Base-by-base conservation (phyloP, 2,329 filamentous ascomycete species). In the Sporothrix schenckii region DNA sequence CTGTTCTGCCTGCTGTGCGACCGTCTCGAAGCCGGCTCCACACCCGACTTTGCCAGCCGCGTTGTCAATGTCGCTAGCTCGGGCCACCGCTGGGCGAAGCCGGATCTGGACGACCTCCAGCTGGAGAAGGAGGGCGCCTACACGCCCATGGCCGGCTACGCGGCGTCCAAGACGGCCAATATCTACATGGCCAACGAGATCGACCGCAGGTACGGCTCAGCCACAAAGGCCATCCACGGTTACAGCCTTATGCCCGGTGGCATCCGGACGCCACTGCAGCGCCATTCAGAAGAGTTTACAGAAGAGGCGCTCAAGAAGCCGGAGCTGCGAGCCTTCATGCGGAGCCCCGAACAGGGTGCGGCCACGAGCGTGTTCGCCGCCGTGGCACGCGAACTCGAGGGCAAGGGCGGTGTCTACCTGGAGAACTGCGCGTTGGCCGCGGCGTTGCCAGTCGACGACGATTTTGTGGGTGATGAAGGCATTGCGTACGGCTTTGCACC, bases 1-100 rank as follows among this genome's bases (percentile, higher is more conserved):
- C 79, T 87, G 11, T 83, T 86, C 73, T 79, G 84, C 44, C 79
- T 85, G 3, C 77, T 87, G 58, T 82, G 82, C 68, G 76, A 79
- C 7, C 75, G 79, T 0, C 75, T 86, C 5, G 76, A 85, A 2
- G 74, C 78, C 2, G 79, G 79, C 2, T 74, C 80, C 1, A 81
- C 79, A 0, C 75, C 80, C 0, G 74, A 74, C 0, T 84, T 82
- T 66, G 73, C 78, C 14, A 82, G 80, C 14, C 80, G 85, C 11
- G 81, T 86, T 7, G 79, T 87, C 65, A 76, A 77, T 10, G 76
- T 85, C 4, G 79, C 82, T 4, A 82, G 81, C 24, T 73, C 78
- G 1, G 82, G 75, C 9, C 84, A 86, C 73, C 79, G 79, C 19
- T 69, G 67, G 7, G 72, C 71, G 11, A 69, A 71, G 0, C 72